Percentiles rank a stretch among this genome's conserved stretches.
Evolutionary conservation across 345 rosid genomes (phyloP).

Genomic region (Microcos paniculata): DNA sequence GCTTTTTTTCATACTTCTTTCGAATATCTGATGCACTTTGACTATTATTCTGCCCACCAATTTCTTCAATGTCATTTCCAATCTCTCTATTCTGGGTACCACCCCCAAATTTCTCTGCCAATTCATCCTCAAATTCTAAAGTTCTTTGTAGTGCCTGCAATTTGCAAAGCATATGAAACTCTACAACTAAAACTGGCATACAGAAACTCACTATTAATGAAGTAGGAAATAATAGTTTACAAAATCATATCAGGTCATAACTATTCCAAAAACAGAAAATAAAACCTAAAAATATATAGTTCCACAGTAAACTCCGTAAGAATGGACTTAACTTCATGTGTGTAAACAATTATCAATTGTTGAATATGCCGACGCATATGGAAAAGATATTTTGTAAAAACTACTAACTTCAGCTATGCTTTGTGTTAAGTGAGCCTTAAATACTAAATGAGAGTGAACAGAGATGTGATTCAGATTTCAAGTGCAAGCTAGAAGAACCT

Average conservation of each 20-base stretch:
- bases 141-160: constrained; percentile 90
- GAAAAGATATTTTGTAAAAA: too few relatives aligned
- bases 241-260: background rate
- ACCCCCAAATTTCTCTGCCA: constrained; percentile 96
- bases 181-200: background rate
- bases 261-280: background rate
- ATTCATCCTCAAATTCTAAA: constrained; percentile 90
- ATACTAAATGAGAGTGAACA: background rate
- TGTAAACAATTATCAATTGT: too few relatives aligned
- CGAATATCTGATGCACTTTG: constrained; percentile 81
- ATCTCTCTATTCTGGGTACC: constrained; percentile 61
- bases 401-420: too few relatives aligned
- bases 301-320: background rate
- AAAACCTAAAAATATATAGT: background rate
- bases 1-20: constrained; percentile 90
- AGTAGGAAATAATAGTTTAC: background rate
- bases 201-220: background rate
- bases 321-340: background rate
- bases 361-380: too few relatives aligned
- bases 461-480: background rate
- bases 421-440: too few relatives aligned
- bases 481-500: constrained; percentile 4
- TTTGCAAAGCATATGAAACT: constrained; percentile 16
- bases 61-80: constrained; percentile 76
- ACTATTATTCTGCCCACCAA: constrained; percentile 64